Evolutionary conservation across 306 rosid species (phyloP), one percentile per base, ranked within the genome.

Genomic region (Castanopsis chinensis): DNA sequence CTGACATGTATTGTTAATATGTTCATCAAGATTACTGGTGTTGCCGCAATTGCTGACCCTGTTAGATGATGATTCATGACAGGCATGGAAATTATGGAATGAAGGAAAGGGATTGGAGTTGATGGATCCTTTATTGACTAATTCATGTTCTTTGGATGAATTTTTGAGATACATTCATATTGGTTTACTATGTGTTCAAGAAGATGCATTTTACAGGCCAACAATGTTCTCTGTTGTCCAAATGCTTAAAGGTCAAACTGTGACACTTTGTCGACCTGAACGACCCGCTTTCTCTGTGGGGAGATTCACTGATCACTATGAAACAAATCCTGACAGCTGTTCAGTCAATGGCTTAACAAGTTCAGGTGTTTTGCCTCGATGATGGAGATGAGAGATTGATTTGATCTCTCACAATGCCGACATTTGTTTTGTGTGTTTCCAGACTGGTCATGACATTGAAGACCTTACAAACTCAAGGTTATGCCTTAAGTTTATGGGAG

Each of bases 141-240:
- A 75, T 51, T 78, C 85, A 65, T 85, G 82, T 64, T 77, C 27
- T 13, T 64, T 3, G 56, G 83, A 74, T 37, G 72, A 84, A 65
- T 87, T 87, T 67, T 9, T 84, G 35, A 77, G 74, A 85, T 80
- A 58, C 80, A 53, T 85, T 86, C 68, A 84, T 60, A 83, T 87
- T 71, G 88, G 88, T n/a, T 41, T 87, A 18, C 64, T 86, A 0
- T 89, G 92, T 73, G 90, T 81, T 54, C 92, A 89, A 82, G 89
- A 74, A 79, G 86, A 85, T 74, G 82, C 92, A 60, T 74, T 73
- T 63, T 80, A 79, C 14, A 85, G 87, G 69, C 92, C 91, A 68
- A 85, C 81, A 69, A 87, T 89, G 86, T 83, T 89, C 28, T 81
- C 78, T 2, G 78, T 87, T 49, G 88, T 85, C 61, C 37, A 58